Percentiles rank a stretch among this genome's conserved stretches.
Conservation (phyloP, 1,284 basidiomycete genomes). For the Trichosporon sp. region DNA sequence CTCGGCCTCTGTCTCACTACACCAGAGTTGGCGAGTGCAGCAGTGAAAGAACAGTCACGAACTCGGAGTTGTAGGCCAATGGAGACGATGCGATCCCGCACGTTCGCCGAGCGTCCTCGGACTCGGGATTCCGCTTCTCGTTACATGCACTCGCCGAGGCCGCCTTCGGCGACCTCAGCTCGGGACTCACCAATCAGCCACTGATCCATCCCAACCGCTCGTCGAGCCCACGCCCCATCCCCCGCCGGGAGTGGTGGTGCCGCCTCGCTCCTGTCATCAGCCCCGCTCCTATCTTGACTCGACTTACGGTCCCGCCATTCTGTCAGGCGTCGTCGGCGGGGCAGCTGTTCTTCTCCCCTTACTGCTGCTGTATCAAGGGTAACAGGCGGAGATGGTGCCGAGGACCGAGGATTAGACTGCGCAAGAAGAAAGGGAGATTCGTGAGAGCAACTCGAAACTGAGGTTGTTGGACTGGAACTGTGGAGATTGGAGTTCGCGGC, state of each 20-base stretch:
- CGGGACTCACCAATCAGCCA: conserved; percentile 45
- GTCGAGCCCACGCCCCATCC: conserved; percentile 40
- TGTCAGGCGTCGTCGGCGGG: background rate
- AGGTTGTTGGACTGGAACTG: background rate
- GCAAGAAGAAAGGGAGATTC: too few relatives aligned
- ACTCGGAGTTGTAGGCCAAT: background rate
- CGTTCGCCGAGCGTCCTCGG: background rate
- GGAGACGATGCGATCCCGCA: background rate
- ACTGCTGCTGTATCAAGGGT: too few relatives aligned
- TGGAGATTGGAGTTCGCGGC: background rate
- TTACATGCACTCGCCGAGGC: too few relatives aligned
- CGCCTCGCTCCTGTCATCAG: conserved; percentile 19
- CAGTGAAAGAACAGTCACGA: too few relatives aligned
- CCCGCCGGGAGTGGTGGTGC: conserved; percentile 28
- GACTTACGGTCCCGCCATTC: conserved; percentile 6
- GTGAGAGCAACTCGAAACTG: too few relatives aligned
- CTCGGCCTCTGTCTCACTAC: too few relatives aligned
- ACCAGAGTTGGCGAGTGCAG: too few relatives aligned
- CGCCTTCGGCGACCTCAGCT: too few relatives aligned
- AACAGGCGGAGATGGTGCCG: too few relatives aligned
- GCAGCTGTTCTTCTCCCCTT: background rate
- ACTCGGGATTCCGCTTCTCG: too few relatives aligned
- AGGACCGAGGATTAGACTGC: too few relatives aligned
- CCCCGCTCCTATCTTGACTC: background rate
- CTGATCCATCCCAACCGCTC: conserved; percentile 38